Base-by-base conservation (phyloP, 371 early-diverging fungal genomes). In the Entomophthora muscae region DNA sequence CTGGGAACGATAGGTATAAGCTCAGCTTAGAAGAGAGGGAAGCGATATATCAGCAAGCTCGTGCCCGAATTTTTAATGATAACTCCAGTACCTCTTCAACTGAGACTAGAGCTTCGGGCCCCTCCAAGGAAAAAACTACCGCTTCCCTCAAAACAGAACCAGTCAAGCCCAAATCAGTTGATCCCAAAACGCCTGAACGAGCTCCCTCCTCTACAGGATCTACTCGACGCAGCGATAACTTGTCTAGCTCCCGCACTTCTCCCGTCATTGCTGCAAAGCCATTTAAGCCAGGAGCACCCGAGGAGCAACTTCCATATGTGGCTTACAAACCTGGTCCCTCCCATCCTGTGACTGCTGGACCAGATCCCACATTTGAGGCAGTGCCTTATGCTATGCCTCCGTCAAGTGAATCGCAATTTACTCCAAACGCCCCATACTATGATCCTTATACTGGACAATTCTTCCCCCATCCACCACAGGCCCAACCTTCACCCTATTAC, bases 31-130 rank as follows among this genome's bases (percentile, higher is more conserved):
- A 86, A 64, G 85, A 84, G 67, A 76, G 86, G 31, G 81, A 83
- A 63, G 83, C 80, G 17, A 83, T 79, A 3, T 89, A 89, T 65
- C 84, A 85, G 66, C 77, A 77, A 61, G 89, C 87, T 1, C 72
- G 89, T 61, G 86, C 85, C n/a, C 73, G 85, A 32, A 89, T 89
- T 32, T 89, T 89, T 66, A 58, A 58, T 22, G 28, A 32, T 10
- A 31, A 30, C 21, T 21, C 28, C 10, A 58, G 28, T 32, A 12
- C 59, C 42, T 42, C 42, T 17, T 42, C 42, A 17, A 42, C 42
- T 5, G 42, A 42, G 17, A 42, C 42, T 10, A 42, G 17, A 26
- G 55, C 28, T 55, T 21, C 55, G 10, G 22, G 42, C 17, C 42
- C 42, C 42, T 17, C 42, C 17, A 42, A 42, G 17, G 42, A 42